A percentile compares a stretch with the other conserved stretches of the same genome.
phyloP scores from a whole-genome alignment of 1,139 yeast species.

The Eremothecium cymbalariae region DNA sequence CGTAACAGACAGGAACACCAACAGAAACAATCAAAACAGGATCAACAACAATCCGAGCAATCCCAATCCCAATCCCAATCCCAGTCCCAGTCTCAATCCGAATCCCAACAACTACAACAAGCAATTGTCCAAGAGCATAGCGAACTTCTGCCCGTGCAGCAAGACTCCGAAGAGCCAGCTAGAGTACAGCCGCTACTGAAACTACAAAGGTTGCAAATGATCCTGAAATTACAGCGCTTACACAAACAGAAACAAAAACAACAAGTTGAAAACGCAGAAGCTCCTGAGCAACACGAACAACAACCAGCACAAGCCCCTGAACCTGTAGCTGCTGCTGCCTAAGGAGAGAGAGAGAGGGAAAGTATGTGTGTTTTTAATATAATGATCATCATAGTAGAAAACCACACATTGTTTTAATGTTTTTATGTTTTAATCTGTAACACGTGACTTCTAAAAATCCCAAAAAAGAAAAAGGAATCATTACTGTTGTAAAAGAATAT shows the following conservation, averaged over 20 bases:
- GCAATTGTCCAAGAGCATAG: not conserved
- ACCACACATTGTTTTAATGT: too few species aligned
- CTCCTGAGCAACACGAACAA: conserved; percentile 24
- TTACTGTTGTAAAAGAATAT: too few species aligned
- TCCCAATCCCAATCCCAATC: not conserved
- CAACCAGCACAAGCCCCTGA: not conserved
- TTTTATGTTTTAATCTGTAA: too few species aligned
- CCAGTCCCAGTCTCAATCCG: not conserved
- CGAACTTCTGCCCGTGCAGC: not conserved
- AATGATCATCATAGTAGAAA: too few species aligned
- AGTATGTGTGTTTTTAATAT: too few species aligned
- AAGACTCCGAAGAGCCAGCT: not conserved
- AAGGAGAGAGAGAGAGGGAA: not conserved
- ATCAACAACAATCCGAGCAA: not conserved
- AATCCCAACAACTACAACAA: not conserved
- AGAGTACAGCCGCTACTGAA: conserved; percentile 3
- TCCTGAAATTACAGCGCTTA: conserved; percentile 2
- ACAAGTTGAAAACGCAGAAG: not conserved
- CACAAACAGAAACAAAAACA: conserved; percentile 4
- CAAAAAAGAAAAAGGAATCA: too few species aligned
- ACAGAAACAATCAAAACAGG: not conserved
- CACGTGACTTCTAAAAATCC: too few species aligned
- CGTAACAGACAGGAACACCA: not conserved
- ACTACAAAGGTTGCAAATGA: conserved; percentile 5
- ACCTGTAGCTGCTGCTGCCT: conserved; percentile 1